Percentiles rank a stretch among this genome's conserved stretches.
These are phyloP conservation scores for Xylaria venustula DNA, from an alignment of 495 filamentous ascomycete species.

Conservation along the genomic window DNA sequence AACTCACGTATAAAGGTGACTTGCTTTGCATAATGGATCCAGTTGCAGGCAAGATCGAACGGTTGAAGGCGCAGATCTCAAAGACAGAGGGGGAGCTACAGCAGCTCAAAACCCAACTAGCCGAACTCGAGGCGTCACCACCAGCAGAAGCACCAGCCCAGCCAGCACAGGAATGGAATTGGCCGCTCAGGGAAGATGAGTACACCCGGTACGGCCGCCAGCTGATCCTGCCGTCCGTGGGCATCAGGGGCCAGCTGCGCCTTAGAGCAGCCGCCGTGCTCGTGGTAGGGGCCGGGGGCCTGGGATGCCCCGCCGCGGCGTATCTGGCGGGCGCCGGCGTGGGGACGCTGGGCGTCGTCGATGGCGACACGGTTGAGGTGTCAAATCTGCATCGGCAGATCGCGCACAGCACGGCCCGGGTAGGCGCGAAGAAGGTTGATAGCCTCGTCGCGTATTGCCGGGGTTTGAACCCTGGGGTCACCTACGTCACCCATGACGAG, in stretches of 20 bases:
- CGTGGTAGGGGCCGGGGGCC: conserved; percentile 86
- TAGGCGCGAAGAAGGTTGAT: conserved; percentile 80
- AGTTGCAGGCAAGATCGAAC: conserved; percentile 18
- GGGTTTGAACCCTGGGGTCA: conserved; percentile 66
- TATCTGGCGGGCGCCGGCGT: conserved; percentile 89
- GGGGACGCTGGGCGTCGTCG: conserved; percentile 78
- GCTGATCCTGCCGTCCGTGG: conserved; percentile 85
- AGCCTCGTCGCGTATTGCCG: conserved; percentile 68
- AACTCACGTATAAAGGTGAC: no score
- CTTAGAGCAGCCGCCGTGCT: conserved; percentile 70
- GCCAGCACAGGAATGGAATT: conserved; percentile 36
- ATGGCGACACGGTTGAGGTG: conserved; percentile 81
- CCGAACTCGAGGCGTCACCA: conserved; percentile 27
- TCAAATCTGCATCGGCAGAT: conserved; percentile 96
- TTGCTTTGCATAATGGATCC: conserved; percentile 12
- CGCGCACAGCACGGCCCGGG: conserved; percentile 64
- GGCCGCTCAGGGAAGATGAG: conserved; percentile 65
- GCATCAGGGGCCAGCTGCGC: conserved; percentile 75
- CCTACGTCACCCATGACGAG: conserved; percentile 57
- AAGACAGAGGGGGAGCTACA: conserved; percentile 33
- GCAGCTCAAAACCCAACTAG: conserved; percentile 34
- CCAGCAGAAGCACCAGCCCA: neutral
- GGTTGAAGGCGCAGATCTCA: conserved; percentile 31
- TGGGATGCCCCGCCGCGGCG: conserved; percentile 87
- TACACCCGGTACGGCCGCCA: conserved; percentile 88